Evolutionary conservation across 148 eudicot species (phyloP), one percentile per base, ranked within the genome.

Genomic region (Limonium bicolor): DNA sequence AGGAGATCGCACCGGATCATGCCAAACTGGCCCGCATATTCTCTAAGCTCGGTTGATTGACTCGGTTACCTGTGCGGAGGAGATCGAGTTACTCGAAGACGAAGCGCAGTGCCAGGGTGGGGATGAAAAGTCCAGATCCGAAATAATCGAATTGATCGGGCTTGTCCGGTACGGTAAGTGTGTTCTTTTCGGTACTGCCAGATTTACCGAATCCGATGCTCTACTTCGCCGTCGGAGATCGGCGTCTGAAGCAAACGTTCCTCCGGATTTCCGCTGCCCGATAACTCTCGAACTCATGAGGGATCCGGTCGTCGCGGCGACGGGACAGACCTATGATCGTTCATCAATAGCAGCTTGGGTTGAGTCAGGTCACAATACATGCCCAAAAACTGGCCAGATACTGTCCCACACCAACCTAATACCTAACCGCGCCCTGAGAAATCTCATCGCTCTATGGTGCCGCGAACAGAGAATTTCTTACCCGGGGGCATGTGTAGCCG

Each of bases 301-400:
- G 5, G 94, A 87, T 46, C 94, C 96, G 3, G 94, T 87, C 2
- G 85, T 87, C 3, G 82, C 76, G 5, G 62, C 94, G 2, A 87
- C 96, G 0, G 96, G 96, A 6, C 94, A 87, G 51, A 87, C 96
- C 0, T 87, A 87, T n/a, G 96, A 87, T 48, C 77, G 87, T 9
- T 5, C 41, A 9, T 79, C 94, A 1, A 82, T 87, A 16, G 48
- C 46, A 4, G 35, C 58, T 13, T 87, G 96, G 96, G 51, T 87
- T 11, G 88, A 78, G 67, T 71, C 96, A 0, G 96, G 94, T 4
- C 94, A 76, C 59, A 61, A 67, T 58, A 82, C 86, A 45, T 87
- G 96, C 64, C 94, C 96, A 0, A 87, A 79, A 45, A 82, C 96
- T 1, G 90, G 86, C 39, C 96, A 87, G 48, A 54, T 62, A 0